Percentiles rank a stretch among this genome's conserved stretches.
Evolutionary conservation across 169 alveolate species (phyloP).

Genomic region (Ichthyophthirius multifiliis): DNA sequence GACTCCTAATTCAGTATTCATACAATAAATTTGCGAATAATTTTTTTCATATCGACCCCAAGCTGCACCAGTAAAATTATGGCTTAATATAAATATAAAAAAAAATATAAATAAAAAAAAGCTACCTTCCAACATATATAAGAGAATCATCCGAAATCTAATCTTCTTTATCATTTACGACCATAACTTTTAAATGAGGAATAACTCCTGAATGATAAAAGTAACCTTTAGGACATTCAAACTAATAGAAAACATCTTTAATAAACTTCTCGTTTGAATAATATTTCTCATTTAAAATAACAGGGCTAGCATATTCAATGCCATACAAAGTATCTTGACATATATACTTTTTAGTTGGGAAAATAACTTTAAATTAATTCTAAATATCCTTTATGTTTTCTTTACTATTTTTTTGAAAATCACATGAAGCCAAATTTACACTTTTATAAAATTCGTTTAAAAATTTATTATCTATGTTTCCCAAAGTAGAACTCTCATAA

Average conservation of each 20-base stretch:
- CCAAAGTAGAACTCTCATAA: slow-evolving; percentile 26
- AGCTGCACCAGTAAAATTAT: slow-evolving; percentile 36
- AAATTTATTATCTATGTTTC: slow-evolving; percentile 25
- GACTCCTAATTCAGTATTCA: slow-evolving; percentile 39
- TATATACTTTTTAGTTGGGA: slow-evolving; percentile 30
- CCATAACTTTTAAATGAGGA: slow-evolving; percentile 35
- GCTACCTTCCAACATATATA: slow-evolving; percentile 27
- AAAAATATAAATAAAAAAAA: neutral
- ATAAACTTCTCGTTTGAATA: slow-evolving; percentile 22
- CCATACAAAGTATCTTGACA: slow-evolving; percentile 25
- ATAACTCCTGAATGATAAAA: slow-evolving; percentile 26
- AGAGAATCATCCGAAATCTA: slow-evolving; percentile 21
- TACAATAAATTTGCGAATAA: neutral
- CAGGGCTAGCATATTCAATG: slow-evolving; percentile 31
- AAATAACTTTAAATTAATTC: slow-evolving; percentile 19
- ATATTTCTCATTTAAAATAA: neutral
- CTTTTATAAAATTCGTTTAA: slow-evolving; percentile 7
- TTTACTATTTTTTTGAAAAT: neutral
- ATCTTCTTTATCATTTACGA: slow-evolving; percentile 2
- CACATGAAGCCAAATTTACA: neutral
- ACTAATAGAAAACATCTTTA: slow-evolving; percentile 16
- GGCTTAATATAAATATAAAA: neutral
- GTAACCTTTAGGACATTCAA: slow-evolving; percentile 7
- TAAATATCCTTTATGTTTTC: neutral
- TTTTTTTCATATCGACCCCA: slow-evolving; percentile 39